Conservation (phyloP, 768 basidiomycete genomes). For the Panaeolus papilionaceus region DNA sequence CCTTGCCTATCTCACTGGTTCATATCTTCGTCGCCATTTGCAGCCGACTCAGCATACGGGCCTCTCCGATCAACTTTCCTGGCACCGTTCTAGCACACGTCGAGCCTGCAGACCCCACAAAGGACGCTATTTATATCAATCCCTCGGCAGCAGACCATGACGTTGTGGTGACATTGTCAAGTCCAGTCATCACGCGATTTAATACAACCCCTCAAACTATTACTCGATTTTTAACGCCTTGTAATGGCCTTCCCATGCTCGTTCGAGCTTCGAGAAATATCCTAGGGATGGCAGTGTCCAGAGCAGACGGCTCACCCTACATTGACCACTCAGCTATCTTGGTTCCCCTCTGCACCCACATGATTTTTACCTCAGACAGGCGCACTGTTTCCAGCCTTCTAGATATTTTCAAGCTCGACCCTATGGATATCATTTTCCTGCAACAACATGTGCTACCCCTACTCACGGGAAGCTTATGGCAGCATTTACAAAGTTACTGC, state of each 20-base stretch:
- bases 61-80: slow-evolving; percentile 63
- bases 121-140: slow-evolving; percentile 57
- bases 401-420: slow-evolving; percentile 38
- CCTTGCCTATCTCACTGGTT: slow-evolving; percentile 66
- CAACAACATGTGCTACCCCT: slow-evolving; percentile 42
- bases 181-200: slow-evolving; percentile 4
- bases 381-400: slow-evolving; percentile 39
- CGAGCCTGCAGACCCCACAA: slow-evolving; percentile 38
- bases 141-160: slow-evolving; percentile 38
- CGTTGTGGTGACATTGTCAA: slow-evolving; percentile 31
- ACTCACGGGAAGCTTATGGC: slow-evolving; percentile 30
- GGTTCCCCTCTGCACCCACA: slow-evolving; percentile 27
- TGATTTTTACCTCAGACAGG: slow-evolving; percentile 43
- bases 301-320: slow-evolving; percentile 3
- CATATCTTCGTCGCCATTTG: slow-evolving; percentile 63
- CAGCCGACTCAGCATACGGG: slow-evolving; percentile 54
- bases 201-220: slow-evolving; percentile 14
- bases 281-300: slow-evolving; percentile 15
- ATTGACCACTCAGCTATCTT: slow-evolving; percentile 22
- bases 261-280: slow-evolving; percentile 27
- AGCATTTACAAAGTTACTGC: slow-evolving; percentile 38
- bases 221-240: slow-evolving; percentile 19
- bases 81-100: slow-evolving; percentile 60
- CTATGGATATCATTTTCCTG: slow-evolving; percentile 53
- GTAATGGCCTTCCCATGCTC: slow-evolving; percentile 23